Base-by-base conservation (phyloP, 2,329 filamentous ascomycete species). In the Elsinoe arachidis region DNA sequence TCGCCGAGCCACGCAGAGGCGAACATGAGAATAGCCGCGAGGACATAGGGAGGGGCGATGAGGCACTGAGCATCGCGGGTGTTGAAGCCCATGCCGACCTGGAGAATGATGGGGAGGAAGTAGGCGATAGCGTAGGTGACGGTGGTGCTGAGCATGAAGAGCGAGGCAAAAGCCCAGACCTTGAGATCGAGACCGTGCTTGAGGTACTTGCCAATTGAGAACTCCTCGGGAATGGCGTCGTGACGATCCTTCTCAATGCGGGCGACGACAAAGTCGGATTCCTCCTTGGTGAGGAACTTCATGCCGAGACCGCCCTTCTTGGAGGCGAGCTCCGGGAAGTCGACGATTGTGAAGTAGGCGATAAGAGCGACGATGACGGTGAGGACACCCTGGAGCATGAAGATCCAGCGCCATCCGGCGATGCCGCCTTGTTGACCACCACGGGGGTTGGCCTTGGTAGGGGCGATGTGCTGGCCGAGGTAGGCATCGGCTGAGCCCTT, bases 61-160 rank as follows among this genome's bases (percentile, higher is more conserved):
- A 71, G 53, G 57, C 68, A 70, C 47, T 71, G 63, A 1, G 68
- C 62, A 35, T 61, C 62, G 34, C 61, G 63, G 30, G 63, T 59
- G 52, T 59, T 59, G 62, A 69, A 71, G 37, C 67, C 68, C 68
- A 70, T 69, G 54, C 66, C 65, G 35, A 65, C 66, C 19, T 68
- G 59, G 26, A 71, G 67, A 52, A 71, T 71, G 63, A 70, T 69
- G n/a, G 69, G 69, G 1, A 70, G 61, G 64, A 71, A 71, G 61
- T 67, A 71, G 14, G 68, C 67, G 23, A 64, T 61, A 2, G 68
- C 67, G 57, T 70, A 71, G 5, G 65, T 67, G 39, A 59, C 58
- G 9, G 85, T 87, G 1, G 87, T 90, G 2, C 81, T 82, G 68
- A 82, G 80, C 72, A 75, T 75, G 69, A 79, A 80, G 37, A 81